Evolutionary conservation across 768 basidiomycete genomes (phyloP), one percentile per base, ranked within the genome.

Genomic region (Leccinellum luteum): DNA sequence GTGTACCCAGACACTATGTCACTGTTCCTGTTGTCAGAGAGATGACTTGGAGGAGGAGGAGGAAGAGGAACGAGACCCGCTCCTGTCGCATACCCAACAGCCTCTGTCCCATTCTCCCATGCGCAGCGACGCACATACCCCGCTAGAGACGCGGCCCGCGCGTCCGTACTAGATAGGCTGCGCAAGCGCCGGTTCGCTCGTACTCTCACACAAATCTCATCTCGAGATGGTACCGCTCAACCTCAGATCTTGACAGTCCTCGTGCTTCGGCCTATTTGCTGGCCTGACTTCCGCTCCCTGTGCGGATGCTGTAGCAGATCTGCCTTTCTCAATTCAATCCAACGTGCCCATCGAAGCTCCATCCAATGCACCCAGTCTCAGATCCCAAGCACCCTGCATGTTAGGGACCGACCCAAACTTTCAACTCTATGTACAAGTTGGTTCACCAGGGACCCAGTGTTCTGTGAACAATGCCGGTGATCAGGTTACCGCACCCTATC

Each of bases 1-100:
- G 17, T 71, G 65, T 9, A 69, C 71, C 2, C 62, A 67, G 60
- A 60, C 60, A 0, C 3, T 73, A 13, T 71, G 71, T 55, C 51
- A 38, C 12, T 72, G 65, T 44, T 48, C 64, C 8, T 66, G 68
- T 49, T 52, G 56, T 19, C 45, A 17, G 14, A 41, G 4, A 32
- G 63, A 69, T n/a, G 59, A 54, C 23, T 30, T 7, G 19, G 48
- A 48, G 30, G 55, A 47, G 17, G 35, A 13, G 17, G 34, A 35
- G 30, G 55, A n/a, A 58, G 55, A 58, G 9, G 70, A 71, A 56
- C 65, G 54, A 17, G 55, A 52, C 12, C 65, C 70, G 1, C 63
- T 71, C 6, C 44, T 71, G 12, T 14, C 54, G 47, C 55, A 61
- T 52, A 60, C 62, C 27, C 58, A 55, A 30, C 69, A 66, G 6